phyloP scores from a whole-genome alignment of 2,329 filamentous ascomycete species.

The Colletotrichum orchidophilum region DNA sequence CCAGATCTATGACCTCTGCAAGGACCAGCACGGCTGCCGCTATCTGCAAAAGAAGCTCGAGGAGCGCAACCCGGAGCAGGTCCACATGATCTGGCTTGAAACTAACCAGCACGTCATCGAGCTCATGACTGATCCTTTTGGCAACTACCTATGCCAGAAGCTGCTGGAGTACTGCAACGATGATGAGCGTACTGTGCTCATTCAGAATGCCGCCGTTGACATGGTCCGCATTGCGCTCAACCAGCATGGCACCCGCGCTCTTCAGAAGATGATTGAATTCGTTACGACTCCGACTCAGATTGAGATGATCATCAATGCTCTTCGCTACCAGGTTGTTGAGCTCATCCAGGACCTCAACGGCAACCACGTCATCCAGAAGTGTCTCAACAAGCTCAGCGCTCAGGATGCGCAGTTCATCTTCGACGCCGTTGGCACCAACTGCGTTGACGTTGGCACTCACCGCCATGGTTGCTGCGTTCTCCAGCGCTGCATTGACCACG shows the following conservation, averaged over 20 bases:
- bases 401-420: conserved; percentile 96
- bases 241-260: conserved; percentile 93
- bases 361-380: conserved; percentile 99
- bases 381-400: conserved; percentile 89
- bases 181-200: conserved; percentile 91
- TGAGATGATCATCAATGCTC: conserved; percentile 84
- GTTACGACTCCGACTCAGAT: conserved; percentile 88
- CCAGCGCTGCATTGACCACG: conserved; percentile 98
- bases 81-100: conserved; percentile 94
- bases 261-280: conserved; percentile 99
- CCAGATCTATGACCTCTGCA: conserved; percentile 90
- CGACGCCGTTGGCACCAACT: conserved; percentile 87
- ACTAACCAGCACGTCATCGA: conserved; percentile 94
- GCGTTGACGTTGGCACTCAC: conserved; percentile 92
- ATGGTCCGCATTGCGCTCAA: conserved; percentile 96
- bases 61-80: conserved; percentile 82
- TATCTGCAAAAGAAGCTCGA: conserved; percentile 98
- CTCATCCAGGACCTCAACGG: conserved; percentile 98
- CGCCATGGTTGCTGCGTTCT: conserved; percentile 98
- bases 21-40: conserved; percentile 97
- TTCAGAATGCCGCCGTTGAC: conserved; percentile 86
- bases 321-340: conserved; percentile 86
- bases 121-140: conserved; percentile 98
- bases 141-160: conserved; percentile 99
- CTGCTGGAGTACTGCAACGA: conserved; percentile 94